Evolutionary conservation across 306 rosid genomes (phyloP).

Genomic region (Potentilla sterilis): DNA sequence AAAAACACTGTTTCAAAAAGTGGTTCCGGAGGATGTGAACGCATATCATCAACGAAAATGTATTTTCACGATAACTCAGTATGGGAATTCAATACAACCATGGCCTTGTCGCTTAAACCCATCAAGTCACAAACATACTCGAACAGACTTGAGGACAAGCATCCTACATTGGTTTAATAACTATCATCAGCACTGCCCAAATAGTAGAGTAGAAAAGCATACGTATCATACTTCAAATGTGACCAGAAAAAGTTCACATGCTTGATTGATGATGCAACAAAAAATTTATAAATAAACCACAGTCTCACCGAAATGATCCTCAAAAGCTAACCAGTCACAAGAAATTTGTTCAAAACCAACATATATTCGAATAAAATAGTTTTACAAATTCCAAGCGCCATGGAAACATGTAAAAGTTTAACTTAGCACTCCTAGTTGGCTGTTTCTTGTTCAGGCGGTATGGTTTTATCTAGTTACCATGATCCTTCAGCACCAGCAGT

Average conservation of each 20-base stretch:
- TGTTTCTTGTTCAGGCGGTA: background rate
- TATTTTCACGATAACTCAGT: no score
- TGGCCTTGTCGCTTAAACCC: background rate
- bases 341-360: background rate
- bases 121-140: background rate
- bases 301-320: background rate
- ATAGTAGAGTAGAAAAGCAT: background rate
- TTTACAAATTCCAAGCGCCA: background rate
- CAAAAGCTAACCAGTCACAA: slow-evolving; percentile 1
- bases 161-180: background rate
- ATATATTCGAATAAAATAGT: background rate
- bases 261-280: background rate
- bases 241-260: slow-evolving; percentile 2
- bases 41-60: no score
- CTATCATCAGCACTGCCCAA: background rate
- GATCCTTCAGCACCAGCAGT: slow-evolving; percentile 84
- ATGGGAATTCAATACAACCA: background rate
- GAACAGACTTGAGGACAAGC: background rate
- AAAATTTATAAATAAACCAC: background rate
- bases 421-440: slow-evolving; percentile 2
- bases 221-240: background rate
- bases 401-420: slow-evolving; percentile 13
- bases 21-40: no score
- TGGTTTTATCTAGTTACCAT: slow-evolving; percentile 45
- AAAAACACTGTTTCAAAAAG: no score